Evolutionary conservation across 2,329 filamentous ascomycete species (phyloP), one percentile per base, ranked within the genome.

Genomic region (Zymoseptoria brevis): DNA sequence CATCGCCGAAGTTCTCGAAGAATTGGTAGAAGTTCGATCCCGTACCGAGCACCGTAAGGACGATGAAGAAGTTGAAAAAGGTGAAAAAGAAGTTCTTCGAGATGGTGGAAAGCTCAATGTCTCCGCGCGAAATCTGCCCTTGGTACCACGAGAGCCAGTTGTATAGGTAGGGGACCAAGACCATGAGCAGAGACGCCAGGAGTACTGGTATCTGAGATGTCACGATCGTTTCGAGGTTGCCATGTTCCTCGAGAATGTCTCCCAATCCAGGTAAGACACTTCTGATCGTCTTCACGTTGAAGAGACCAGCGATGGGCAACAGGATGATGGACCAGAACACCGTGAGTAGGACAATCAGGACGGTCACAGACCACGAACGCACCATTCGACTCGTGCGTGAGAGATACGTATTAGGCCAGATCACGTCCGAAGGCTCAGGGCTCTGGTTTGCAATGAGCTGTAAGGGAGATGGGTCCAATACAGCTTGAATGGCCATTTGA

Each of bases 41-140:
- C 4, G 91, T 90, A 57, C 88, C 89, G 52, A 96, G 89, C 24
- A 94, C 82, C 0, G 93, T 95, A 73, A 97, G 96, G 51, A 97
- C 84, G 55, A 97, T 83, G 75, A 99, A 99, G 59, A 97, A 90
- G 75, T 99, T 99, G 83, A 99, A 97, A 75, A 99, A 99, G 8
- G 89, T 92, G 73, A 99, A 99, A 80, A 97, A 71, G 77, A 97
- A 99, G 75, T 97, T 99, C 77, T 99, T 99, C 57, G 90, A 96
- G 65, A 99, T 93, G 51, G 95, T 81, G 0, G 94, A 97, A 6
- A 99, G 81, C 74, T 97, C 94, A 21, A 99, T 87, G 62, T 99
- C 94, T 51, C 90, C 90, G 67, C 91, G 89, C 0, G 94, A 97
- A 55, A 96, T 90, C 86, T 95, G 95, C 54, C 94, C 94, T 77